phyloP scores from a whole-genome alignment of 2,329 filamentous ascomycete species.

The Trichoderma sp. region DNA sequence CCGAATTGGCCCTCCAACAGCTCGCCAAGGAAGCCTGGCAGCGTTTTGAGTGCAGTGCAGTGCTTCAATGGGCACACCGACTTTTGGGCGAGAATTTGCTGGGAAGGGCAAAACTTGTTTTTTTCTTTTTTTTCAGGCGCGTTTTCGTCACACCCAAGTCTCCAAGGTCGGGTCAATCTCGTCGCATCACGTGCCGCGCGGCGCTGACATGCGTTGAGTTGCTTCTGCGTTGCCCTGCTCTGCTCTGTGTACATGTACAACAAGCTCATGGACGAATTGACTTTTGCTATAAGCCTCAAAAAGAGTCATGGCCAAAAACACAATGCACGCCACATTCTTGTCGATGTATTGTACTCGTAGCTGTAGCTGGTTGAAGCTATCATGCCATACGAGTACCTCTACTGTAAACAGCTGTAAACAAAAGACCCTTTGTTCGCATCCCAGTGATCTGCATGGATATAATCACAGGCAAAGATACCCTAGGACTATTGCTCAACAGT shows the following conservation, averaged over 20 bases:
- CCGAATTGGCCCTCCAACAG: not conserved
- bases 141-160: constrained; percentile 4
- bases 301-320: not conserved
- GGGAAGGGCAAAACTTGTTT: not conserved
- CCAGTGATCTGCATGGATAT: not conserved
- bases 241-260: not conserved
- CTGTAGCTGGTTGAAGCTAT: not conserved
- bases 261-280: not conserved
- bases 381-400: not conserved
- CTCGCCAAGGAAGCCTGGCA: not conserved
- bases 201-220: not conserved
- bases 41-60: too few relatives aligned
- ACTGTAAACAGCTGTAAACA: not conserved
- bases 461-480: not conserved
- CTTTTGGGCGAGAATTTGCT: constrained; percentile 1
- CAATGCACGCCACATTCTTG: not conserved
- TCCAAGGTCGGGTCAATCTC: not conserved
- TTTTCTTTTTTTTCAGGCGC: constrained; percentile 6
- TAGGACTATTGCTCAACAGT: not conserved
- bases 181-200: not conserved
- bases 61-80: constrained; percentile 12
- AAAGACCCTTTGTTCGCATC: not conserved
- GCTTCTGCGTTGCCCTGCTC: not conserved
- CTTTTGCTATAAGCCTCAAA: not conserved
- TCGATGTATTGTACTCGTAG: not conserved